Conservation (phyloP, 1,139 yeast genomes). For the Scheffersomyces titani region DNA sequence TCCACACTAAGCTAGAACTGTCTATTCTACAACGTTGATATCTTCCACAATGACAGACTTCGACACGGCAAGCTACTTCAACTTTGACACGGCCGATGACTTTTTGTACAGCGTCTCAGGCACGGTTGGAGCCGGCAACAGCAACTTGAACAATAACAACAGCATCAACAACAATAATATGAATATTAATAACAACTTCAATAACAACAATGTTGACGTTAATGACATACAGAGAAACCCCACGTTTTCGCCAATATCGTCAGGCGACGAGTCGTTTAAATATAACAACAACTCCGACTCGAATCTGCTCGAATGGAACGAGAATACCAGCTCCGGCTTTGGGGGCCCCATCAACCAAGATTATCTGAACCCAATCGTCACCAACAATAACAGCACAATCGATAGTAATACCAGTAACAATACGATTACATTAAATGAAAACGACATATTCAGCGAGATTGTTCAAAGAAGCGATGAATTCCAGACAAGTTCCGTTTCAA, state of each 20-base stretch:
- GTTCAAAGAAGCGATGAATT: not conserved
- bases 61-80: slow-evolving; percentile 21
- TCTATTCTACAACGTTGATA: not conserved
- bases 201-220: not conserved
- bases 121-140: slow-evolving; percentile 12
- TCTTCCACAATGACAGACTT: slow-evolving; percentile 15
- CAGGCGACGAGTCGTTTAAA: slow-evolving; percentile 13
- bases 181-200: not conserved
- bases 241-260: slow-evolving; percentile 17
- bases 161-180: not conserved
- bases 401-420: not conserved
- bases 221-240: not conserved
- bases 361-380: slow-evolving; percentile 4
- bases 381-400: not conserved
- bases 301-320: slow-evolving; percentile 4
- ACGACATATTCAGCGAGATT: slow-evolving; percentile 2
- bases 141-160: not conserved
- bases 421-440: slow-evolving; percentile 2
- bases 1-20: not conserved
- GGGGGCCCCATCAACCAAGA: slow-evolving; percentile 5
- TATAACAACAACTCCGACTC: slow-evolving; percentile 1
- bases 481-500: slow-evolving; percentile 13
- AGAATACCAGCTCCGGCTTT: not conserved
- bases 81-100: slow-evolving; percentile 38
- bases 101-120: slow-evolving; percentile 36